Base-by-base conservation (phyloP, 2,329 filamentous ascomycete genomes). In the Penicillium rolfsii region DNA sequence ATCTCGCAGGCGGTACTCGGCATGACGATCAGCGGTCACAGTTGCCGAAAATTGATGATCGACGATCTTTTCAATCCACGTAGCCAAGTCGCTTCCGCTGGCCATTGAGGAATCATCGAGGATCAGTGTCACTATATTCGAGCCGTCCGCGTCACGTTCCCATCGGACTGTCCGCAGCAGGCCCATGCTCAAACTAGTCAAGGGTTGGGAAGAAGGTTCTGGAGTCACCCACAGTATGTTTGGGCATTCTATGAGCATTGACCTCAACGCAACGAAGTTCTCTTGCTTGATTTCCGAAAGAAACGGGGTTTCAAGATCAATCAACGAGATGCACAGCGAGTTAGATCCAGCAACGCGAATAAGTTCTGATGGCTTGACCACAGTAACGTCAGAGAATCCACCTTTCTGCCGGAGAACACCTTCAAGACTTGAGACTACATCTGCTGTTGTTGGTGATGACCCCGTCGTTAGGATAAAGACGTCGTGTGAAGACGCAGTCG, bases 161-260 rank as follows among this genome's bases (percentile, higher is more conserved):
- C 61, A 64, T 8, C 67, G 64, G 28, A 68, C 54, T 2, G 67
- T 65, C 14, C 67, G 66, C 8, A 69, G 55, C 8, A 69, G 52
- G 6, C 67, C 67, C 26, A 63, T 12, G 12, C 57, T 66, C 53
- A 64, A 67, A 35, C 55, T 59, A 16, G 63, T 19, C 8, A 62
- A 57, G n/a, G 60, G 66, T 4, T 57, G 24, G 0, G 33, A 19
- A 12, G 28, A 19, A 2, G 52, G 16, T n/a, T 62, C 43, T 14
- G 55, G 36, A 5, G 53, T 62, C 5, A 68, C 38, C 67, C 67
- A 69, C 3, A 69, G 43, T 7, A 69, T 22, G 1, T 58, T 55
- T 14, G 56, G 46, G 28, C 58, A 62, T 11, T 60, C 24, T 14
- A 49, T 59, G 12, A 69, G 48, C 30, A 66, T 24, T 7, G 45